Conservation (phyloP, 768 basidiomycete genomes). For the Lactarius trivialis region DNA sequence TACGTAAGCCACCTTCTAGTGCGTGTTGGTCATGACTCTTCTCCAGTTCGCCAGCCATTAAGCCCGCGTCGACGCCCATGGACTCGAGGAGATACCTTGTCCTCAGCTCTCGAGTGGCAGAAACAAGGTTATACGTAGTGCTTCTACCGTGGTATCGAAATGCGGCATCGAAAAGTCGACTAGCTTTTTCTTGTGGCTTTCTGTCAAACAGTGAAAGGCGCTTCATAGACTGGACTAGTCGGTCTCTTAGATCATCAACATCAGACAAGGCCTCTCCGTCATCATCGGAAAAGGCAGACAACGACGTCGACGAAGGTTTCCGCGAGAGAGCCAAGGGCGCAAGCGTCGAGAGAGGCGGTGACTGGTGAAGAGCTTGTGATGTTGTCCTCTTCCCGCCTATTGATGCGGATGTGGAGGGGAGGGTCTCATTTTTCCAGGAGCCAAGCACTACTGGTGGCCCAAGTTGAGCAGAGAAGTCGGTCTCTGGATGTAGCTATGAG, state of each 20-base stretch:
- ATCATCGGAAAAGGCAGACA: background rate
- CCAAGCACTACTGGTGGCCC: constrained; percentile 56
- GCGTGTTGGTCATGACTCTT: background rate
- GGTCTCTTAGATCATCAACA: background rate
- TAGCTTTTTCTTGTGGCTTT: constrained; percentile 13
- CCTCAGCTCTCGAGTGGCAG: constrained; percentile 9
- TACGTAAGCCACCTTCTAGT: background rate
- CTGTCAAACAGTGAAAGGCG: constrained; percentile 19
- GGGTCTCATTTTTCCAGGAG: constrained; percentile 48
- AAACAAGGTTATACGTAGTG: constrained; percentile 9
- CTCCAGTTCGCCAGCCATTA: constrained; percentile 1
- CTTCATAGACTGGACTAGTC: constrained; percentile 8
- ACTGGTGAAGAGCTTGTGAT: constrained; percentile 1
- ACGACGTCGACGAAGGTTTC: constrained; percentile 1
- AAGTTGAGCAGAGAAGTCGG: constrained; percentile 55
- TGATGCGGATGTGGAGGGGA: background rate
- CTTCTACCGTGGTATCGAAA: constrained; percentile 22
- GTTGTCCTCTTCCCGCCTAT: constrained; percentile 3
- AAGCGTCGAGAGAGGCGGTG: constrained; percentile 8
- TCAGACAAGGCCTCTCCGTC: constrained; percentile 1
- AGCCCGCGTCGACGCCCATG: constrained; percentile 1
- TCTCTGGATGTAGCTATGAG: constrained; percentile 52
- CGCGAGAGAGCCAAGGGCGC: constrained; percentile 1
- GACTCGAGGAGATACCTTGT: constrained; percentile 8
- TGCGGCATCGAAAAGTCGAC: constrained; percentile 13